Base-by-base conservation (phyloP, 1,139 yeast species). In the Casaregolazyma lundiana region DNA sequence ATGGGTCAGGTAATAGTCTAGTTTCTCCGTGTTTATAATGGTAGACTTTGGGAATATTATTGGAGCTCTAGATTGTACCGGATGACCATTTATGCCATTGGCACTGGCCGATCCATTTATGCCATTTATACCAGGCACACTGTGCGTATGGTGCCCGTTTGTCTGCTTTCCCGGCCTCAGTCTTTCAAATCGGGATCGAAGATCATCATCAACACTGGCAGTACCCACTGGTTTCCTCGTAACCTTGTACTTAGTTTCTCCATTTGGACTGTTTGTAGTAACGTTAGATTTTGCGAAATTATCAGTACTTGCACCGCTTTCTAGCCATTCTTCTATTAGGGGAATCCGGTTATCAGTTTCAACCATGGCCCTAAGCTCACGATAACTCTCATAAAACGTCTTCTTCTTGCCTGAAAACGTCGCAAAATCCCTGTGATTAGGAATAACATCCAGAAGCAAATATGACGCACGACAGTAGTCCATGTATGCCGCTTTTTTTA, bases 21-120 rank as follows among this genome's bases (percentile, higher is more conserved):
- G 54, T 21, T 57, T 54, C 39, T 61, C 63, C 1, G 65, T 56
- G 17, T 62, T 58, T 26, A 66, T 54, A 5, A 61, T 53, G 3
- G 59, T 55, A 15, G 69, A 49, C 18, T 59, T 55, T n/a, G 69
- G 67, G 47, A 61, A 59, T 6, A 54, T 42, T 24, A 57, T 40
- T 15, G 53, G 49, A 11, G 36, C 38, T 16, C 20, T 16, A 8
- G 38, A 37, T n/a, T 15, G 21, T 19, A 18, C 19, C 24, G 46
- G 36, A n/a, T 18, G 6, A 7, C 20, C 17, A 26, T 40, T 17
- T n/a, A n/a, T n/a, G n/a, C n/a, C n/a, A 6, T n/a, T 16, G 13
- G 35, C 6, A 24, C 29, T 11, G 11, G 29, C 7, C 7, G 29
- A 16, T 9, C 15, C 17, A 18, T 17, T 40, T 6, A 19, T 42